Conservation (phyloP, 2,329 filamentous ascomycete species). For the Mollisia scopiformis region DNA sequence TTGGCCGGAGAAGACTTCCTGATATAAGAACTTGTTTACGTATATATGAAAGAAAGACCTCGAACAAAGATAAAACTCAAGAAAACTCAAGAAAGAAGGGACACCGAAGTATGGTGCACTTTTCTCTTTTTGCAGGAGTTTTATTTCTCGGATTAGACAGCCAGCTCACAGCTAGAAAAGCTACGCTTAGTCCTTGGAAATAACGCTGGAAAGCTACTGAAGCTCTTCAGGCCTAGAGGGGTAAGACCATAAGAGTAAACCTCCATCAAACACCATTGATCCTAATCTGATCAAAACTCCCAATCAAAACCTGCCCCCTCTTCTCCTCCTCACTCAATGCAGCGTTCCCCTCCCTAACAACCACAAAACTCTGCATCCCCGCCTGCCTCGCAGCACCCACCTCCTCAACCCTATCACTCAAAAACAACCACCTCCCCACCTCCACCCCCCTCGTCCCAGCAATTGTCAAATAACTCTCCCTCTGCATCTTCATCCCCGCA, state of each 20-base stretch:
- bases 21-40: too few species aligned
- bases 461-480: conserved; percentile 60
- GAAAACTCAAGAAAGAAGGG: too few species aligned
- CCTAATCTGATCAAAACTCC: conserved; percentile 32
- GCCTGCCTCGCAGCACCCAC: conserved; percentile 63
- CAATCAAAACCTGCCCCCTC: conserved; percentile 29
- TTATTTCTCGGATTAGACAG: too few species aligned
- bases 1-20: too few species aligned
- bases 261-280: conserved; percentile 6
- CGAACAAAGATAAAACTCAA: too few species aligned
- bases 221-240: not conserved
- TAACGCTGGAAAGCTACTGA: too few species aligned
- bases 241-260: not conserved
- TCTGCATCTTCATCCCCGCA: conserved; percentile 73
- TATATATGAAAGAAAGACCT: too few species aligned
- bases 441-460: conserved; percentile 41
- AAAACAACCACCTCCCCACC: conserved; percentile 67
- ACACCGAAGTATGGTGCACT: too few species aligned
- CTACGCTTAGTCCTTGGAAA: too few species aligned
- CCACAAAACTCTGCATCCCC: conserved; percentile 65
- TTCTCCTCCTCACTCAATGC: conserved; percentile 55
- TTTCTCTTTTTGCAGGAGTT: too few species aligned
- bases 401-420: conserved; percentile 79
- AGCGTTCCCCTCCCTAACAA: conserved; percentile 72
- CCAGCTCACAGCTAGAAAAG: not conserved